Percentiles rank a stretch among this genome's conserved stretches.
These are phyloP conservation scores for Alternaria brassicae DNA, from an alignment of 2,329 filamentous ascomycete genomes.

Conservation along the genomic window DNA sequence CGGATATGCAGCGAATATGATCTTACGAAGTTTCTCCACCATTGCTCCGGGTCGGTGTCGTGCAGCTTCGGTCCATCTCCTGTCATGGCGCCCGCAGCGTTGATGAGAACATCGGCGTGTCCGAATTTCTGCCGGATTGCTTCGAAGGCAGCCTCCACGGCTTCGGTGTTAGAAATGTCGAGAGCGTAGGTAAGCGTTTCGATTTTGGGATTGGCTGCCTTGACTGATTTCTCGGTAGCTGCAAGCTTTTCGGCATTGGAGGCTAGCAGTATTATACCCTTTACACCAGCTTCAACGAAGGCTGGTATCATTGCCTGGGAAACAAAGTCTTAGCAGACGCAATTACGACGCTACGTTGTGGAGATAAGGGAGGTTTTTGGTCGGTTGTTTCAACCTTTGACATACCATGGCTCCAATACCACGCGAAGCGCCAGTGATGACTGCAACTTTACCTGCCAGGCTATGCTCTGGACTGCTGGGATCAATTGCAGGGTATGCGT, in stretches of 20 bases:
- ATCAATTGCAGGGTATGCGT: slow-evolving; percentile 51
- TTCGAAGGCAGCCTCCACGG: slow-evolving; percentile 26
- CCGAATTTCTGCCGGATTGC: slow-evolving; percentile 24
- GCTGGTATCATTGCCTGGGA: slow-evolving; percentile 41
- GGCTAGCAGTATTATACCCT: slow-evolving; percentile 45
- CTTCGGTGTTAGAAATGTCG: slow-evolving; percentile 36
- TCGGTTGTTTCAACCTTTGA: background rate
- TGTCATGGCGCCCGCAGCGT: slow-evolving; percentile 22
- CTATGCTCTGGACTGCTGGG: slow-evolving; percentile 42
- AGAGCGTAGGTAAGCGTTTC: slow-evolving; percentile 38
- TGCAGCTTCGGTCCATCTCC: slow-evolving; percentile 22
- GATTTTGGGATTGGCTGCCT: slow-evolving; percentile 36
- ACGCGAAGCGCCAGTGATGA: slow-evolving; percentile 53
- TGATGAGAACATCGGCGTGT: slow-evolving; percentile 30
- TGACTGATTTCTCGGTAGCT: slow-evolving; percentile 30
- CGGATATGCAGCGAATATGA: background rate
- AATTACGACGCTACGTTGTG: background rate
- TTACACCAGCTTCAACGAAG: slow-evolving; percentile 46
- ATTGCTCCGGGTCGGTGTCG: slow-evolving; percentile 24
- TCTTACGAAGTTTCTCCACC: slow-evolving; percentile 31
- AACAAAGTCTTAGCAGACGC: background rate
- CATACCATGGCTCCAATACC: slow-evolving; percentile 45
- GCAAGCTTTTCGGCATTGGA: slow-evolving; percentile 36
- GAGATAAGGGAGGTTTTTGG: background rate
- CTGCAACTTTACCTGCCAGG: slow-evolving; percentile 46